Base-by-base conservation (phyloP, 2,329 filamentous ascomycete genomes). In the Penicillium brasilianum region DNA sequence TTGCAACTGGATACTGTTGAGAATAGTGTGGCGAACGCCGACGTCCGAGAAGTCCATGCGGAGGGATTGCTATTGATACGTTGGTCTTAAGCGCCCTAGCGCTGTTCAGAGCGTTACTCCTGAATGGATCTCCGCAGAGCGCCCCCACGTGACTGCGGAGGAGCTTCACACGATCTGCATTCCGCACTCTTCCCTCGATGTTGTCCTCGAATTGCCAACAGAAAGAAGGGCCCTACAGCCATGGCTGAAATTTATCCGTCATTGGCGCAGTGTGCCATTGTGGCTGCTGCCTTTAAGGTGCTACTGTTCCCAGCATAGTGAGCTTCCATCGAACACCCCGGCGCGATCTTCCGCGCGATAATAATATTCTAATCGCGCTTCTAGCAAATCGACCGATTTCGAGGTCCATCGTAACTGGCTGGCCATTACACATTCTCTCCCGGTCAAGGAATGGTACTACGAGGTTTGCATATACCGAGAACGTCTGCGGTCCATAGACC, bases 391-490 rank as follows among this genome's bases (percentile, higher is more conserved):
- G 6, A 99, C 95, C 70, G 95, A 99, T 78, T 99, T 99, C 72
- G 95, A 99, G 78, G 95, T 99, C 58, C 95, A 99, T 80, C 89
- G 95, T 67, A 99, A 99, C 82, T 99, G 95, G 95, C 88, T 99
- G 43, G 95, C 95, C 65, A 92, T 98, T 69, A 98, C 95, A 4
- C 85, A 97, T 79, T 96, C 91, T 63, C 84, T 98, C 20, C 91
- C 94, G 3, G 80, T 93, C 54, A 88, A 90, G 77, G 84, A 96
- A 69, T 99, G 95, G 95, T 99, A 99, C 80, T 93, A 90, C 74
- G 95, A 99, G 80, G 87, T 88, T 74, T 62, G 75, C 61, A n/a
- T 37, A 18, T 10, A 22, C 4, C 18, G 11, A 28, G 44, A 32
- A 18, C 22, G 20, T 13, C 11, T 25, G 34, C 32, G 41, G 16